Base-by-base conservation (phyloP, 768 basidiomycete genomes). In the Fistulinella prunicolor region DNA sequence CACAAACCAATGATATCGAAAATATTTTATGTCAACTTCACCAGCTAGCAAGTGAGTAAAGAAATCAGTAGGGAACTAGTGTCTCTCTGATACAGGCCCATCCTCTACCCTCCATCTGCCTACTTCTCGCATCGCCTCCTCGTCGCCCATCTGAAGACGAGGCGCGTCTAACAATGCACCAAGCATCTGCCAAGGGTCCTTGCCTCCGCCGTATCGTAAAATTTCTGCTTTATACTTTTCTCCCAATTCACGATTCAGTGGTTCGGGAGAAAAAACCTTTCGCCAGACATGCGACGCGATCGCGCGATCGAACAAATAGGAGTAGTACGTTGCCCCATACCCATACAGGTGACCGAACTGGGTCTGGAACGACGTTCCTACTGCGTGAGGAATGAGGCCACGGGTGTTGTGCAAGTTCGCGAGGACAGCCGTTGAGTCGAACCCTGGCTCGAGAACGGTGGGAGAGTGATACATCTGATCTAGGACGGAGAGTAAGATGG, bases 251-350 rank as follows among this genome's bases (percentile, higher is more conserved):
- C 95, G 72, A 45, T 76, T 74, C 14, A 97, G 66, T 0, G 91
- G 89, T 37, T 88, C 75, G 0, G 56, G 51, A 9, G 73, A 70
- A 59, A 98, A 98, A 0, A 95, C 71, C 9, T 81, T 77, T 9
- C 72, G 66, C 88, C 91, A 99, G 0, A 97, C 85, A n/a, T 87
- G 79, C 6, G 89, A 89, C 0, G 96, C 95, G 50, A 99, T 96
- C 4, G 93, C 93, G 5, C 94, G 83, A 56, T 98, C 96, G 56
- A 99, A 94, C 12, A 97, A 76, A 63, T 99, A 99, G 3, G 93
- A 94, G 60, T 99, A 99, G 64, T 99, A 99, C 0, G 93, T 96
- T 13, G 95, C 94, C 6, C 95, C 94, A 58, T 99, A 99, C 3
- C 94, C 93, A 60, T 87, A 94, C 6, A 99, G 71, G 64, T 99